Evolutionary conservation across 2,329 filamentous ascomycete species (phyloP), one percentile per base, ranked within the genome.

Genomic region (Colletotrichum acutatum): DNA sequence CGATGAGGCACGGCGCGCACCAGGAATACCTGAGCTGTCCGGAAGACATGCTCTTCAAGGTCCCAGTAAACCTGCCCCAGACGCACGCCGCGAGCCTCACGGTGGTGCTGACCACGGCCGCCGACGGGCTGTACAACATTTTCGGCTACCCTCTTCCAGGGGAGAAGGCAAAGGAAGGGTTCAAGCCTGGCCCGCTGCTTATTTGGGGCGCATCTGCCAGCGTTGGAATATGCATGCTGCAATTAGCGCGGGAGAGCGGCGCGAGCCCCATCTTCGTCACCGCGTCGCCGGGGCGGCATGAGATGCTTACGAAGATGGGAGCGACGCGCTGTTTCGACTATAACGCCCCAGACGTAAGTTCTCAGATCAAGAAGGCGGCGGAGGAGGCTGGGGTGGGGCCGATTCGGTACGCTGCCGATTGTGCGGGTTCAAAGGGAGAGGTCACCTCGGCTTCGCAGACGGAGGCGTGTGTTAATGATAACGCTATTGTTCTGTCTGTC

Each of bases 181-280:
- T 74, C 7, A 71, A 68, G 6, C 68, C 68, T 1, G 72, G 78
- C 7, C 76, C 77, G 1, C 7, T 83, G 7, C 69, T 84, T 19
- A 77, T 84, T 56, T 84, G 83, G 83, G 83, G 82, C n/a, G 83
- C 80, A 8, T 78, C 78, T 4, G 78, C 79, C 1, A 78, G 77
- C 52, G 82, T 84, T 1, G 83, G 83, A 8, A 74, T 77, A 34
- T 78, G 77, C 26, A 80, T 80, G 5, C 78, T 84, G 19, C 82
- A 84, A 62, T 72, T 83, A 2, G 82, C 82, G 0, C 75, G 74
- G 6, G 78, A 78, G 0, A 78, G 79, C 1, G 83, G 82, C 3
- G 73, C 76, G 6, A 71, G 69, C 0, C 76, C 77, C 14, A 82
- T 84, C 19, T 76, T 83, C 28, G 78, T 80, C 1, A 83, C 82